Conservation (phyloP, 1,139 yeast genomes). For the Arxiozyma telluris region DNA sequence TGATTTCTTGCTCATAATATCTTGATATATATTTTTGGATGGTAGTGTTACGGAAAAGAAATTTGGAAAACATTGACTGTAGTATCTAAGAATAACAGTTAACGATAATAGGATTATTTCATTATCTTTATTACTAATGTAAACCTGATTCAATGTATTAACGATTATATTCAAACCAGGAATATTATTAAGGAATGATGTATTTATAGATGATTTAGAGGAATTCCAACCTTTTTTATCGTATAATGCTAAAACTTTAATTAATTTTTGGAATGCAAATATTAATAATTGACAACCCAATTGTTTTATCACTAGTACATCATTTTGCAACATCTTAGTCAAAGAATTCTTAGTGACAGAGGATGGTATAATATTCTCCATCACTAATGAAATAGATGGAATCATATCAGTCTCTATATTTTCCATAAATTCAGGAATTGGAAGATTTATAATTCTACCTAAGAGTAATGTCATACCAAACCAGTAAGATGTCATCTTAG, state of each 20-base stretch:
- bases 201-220: constrained; percentile 33
- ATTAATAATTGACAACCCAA: constrained; percentile 53
- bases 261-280: constrained; percentile 46
- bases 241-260: constrained; percentile 34
- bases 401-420: constrained; percentile 21
- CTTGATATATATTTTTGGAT: constrained; percentile 30
- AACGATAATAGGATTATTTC: constrained; percentile 34
- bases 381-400: constrained; percentile 31
- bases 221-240: constrained; percentile 36
- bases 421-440: constrained; percentile 38
- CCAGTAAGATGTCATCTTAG: constrained; percentile 73
- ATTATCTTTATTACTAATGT: constrained; percentile 30
- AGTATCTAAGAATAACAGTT: constrained; percentile 30
- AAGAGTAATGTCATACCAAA: constrained; percentile 60
- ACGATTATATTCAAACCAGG: constrained; percentile 44
- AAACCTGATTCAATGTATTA: constrained; percentile 33
- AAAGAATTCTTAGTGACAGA: constrained; percentile 54
- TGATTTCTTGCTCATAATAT: constrained; percentile 26
- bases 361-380: constrained; percentile 57
- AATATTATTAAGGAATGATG: constrained; percentile 32
- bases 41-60: constrained; percentile 26
- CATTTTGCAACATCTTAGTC: constrained; percentile 48
- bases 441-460: constrained; percentile 47
- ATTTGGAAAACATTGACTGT: constrained; percentile 30
- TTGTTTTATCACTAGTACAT: constrained; percentile 53